phyloP scores from a whole-genome alignment of 352 stramenopile species.

The Globisporangium spinosum region DNA sequence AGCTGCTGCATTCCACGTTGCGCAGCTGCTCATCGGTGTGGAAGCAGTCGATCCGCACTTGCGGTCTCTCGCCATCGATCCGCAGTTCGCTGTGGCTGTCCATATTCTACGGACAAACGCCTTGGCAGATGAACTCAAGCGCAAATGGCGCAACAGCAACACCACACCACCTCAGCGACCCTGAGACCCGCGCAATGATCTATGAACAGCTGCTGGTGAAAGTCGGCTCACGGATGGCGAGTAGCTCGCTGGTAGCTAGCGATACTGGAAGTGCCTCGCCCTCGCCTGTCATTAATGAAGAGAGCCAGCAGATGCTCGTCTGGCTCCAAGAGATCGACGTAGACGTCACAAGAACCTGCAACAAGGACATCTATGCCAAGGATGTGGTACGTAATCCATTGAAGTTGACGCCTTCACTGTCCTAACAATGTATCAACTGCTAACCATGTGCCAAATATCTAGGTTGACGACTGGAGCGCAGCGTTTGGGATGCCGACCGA shows the following conservation, averaged over 20 bases:
- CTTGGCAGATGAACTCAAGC: constrained; percentile 27
- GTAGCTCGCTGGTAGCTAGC: constrained; percentile 16
- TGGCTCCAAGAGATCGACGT: constrained; percentile 85
- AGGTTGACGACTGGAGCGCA: constrained; percentile 17
- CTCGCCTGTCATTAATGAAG: constrained; percentile 24
- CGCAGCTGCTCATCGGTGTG: constrained; percentile 47
- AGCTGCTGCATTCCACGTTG: constrained; percentile 14
- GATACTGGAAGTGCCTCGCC: neutral
- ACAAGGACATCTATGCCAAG: constrained; percentile 46
- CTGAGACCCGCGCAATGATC: constrained; percentile 38
- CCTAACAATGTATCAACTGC: neutral
- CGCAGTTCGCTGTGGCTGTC: constrained; percentile 66
- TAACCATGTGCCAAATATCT: neutral
- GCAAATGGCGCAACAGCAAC: constrained; percentile 9
- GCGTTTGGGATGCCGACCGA: neutral
- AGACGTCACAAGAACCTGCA: constrained; percentile 71
- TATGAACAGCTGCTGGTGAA: constrained; percentile 70
- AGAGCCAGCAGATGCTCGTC: constrained; percentile 47
- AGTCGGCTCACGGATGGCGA: constrained; percentile 40
- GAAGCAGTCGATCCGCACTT: constrained; percentile 68
- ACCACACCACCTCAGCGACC: constrained; percentile 40
- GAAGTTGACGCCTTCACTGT: neutral
- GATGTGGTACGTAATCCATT: constrained; percentile 17
- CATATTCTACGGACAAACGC: constrained; percentile 55
- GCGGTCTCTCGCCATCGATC: constrained; percentile 37